Evolutionary conservation across 768 basidiomycete genomes (phyloP).

Genomic region (Tylopilus vinaceipallidus): DNA sequence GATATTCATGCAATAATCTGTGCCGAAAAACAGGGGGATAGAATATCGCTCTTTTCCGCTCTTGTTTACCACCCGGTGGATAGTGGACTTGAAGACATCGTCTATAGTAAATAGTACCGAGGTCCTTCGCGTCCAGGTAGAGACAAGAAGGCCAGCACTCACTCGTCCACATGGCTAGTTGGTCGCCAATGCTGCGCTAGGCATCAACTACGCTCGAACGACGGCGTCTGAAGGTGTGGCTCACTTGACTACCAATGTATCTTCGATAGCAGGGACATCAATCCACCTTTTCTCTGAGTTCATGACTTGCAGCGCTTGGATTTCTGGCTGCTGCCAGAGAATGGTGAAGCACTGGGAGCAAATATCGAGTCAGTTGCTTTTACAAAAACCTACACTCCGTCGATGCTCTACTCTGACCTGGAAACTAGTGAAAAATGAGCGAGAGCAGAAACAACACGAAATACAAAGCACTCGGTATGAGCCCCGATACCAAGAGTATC

Average conservation of each 20-base stretch:
- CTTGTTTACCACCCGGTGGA: constrained; percentile 82
- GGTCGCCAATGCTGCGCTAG: constrained; percentile 70
- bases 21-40: constrained; percentile 89
- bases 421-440: constrained; percentile 30
- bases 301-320: constrained; percentile 78
- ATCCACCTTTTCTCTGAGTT: constrained; percentile 81
- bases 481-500: constrained; percentile 82
- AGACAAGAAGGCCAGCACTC: constrained; percentile 14
- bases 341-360: constrained; percentile 78
- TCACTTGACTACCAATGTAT: constrained; percentile 86
- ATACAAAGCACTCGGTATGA: constrained; percentile 59
- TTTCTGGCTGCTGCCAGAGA: constrained; percentile 73
- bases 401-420: constrained; percentile 34
- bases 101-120: constrained; percentile 42
- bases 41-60: constrained; percentile 73
- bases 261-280: constrained; percentile 71
- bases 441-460: background rate
- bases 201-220: constrained; percentile 22
- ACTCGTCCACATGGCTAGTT: constrained; percentile 91
- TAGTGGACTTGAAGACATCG: constrained; percentile 86
- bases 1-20: constrained; percentile 78
- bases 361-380: too few species aligned
- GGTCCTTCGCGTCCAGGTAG: background rate
- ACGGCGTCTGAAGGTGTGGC: constrained; percentile 9
- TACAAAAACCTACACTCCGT: background rate